These are phyloP conservation scores for Didymella segeticola DNA, from an alignment of 2,329 filamentous ascomycete species.

Conservation along the genomic window DNA sequence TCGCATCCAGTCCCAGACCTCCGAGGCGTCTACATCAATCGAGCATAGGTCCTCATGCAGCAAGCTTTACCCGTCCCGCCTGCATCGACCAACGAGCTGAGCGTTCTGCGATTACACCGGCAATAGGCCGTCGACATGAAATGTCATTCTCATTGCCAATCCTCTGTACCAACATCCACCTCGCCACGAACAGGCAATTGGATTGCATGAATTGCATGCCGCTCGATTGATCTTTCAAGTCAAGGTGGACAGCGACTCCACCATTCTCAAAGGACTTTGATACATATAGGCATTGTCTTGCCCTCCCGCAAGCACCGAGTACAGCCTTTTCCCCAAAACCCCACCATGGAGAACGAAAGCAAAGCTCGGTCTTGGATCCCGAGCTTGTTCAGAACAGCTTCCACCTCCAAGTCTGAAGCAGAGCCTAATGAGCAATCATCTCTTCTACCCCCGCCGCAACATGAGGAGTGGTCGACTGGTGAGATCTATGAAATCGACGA, in stretches of 20 bases:
- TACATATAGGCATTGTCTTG: not conserved
- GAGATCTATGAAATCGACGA: constrained; percentile 50
- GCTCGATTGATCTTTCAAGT: constrained; percentile 10
- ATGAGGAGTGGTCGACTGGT: constrained; percentile 45
- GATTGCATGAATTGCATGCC: constrained; percentile 23
- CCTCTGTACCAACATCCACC: constrained; percentile 28
- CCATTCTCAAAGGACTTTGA: not conserved
- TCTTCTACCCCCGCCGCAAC: constrained; percentile 51
- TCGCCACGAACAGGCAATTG: constrained; percentile 6
- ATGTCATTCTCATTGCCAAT: constrained; percentile 34
- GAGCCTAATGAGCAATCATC: constrained; percentile 52
- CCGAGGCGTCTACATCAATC: constrained; percentile 25
- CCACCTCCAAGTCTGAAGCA: constrained; percentile 22
- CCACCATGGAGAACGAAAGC: constrained; percentile 33
- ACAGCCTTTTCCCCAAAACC: not conserved
- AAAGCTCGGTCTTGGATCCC: constrained; percentile 40
- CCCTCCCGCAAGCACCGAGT: not conserved
- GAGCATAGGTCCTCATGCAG: constrained; percentile 29
- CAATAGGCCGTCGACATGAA: constrained; percentile 20
- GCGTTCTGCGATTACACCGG: constrained; percentile 26
- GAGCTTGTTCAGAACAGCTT: constrained; percentile 30
- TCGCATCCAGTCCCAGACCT: constrained; percentile 24
- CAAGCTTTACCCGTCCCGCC: constrained; percentile 22
- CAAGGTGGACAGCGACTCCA: not conserved
- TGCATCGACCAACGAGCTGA: constrained; percentile 22